A percentile compares a stretch with the other conserved stretches of the same genome.
Evolutionary conservation across 257 asterid genomes (phyloP).

Genomic region (Solanum peruvianum): DNA sequence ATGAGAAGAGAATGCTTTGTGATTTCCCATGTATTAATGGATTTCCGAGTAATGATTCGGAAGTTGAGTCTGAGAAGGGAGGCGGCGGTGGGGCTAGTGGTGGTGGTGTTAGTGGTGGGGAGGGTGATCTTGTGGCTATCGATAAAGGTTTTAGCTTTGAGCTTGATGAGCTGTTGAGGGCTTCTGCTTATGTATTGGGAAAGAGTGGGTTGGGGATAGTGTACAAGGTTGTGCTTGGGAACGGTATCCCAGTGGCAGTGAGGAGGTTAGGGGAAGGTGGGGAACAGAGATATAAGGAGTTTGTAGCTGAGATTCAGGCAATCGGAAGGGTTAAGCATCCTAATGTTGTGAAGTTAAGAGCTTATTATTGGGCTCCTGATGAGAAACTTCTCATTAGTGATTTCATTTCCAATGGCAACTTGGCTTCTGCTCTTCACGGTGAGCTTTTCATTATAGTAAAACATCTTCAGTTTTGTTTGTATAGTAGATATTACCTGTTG

Average conservation of each 20-base stretch:
- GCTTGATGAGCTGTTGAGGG: conserved; percentile 86
- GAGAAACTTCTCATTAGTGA: conserved; percentile 96
- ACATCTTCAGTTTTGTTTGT: background rate
- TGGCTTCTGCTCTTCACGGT: conserved; percentile 90
- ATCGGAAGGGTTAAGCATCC: conserved; percentile 89
- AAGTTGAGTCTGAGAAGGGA: conserved; percentile 73
- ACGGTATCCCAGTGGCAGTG: conserved; percentile 87
- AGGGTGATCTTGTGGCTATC: conserved; percentile 86
- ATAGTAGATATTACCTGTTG: background rate
- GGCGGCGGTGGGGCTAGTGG: conserved; percentile 26
- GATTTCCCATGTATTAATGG: conserved; percentile 45
- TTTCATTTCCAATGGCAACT: conserved; percentile 76
- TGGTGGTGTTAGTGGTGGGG: conserved; percentile 53
- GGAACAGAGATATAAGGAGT: conserved; percentile 85
- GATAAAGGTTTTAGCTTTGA: conserved; percentile 88
- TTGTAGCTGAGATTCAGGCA: conserved; percentile 79
- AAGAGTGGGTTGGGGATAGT: conserved; percentile 95
- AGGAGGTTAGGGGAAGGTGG: conserved; percentile 96
- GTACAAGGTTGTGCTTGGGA: conserved; percentile 90
- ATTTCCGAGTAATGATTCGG: conserved; percentile 49
- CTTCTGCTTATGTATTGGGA: conserved; percentile 93
- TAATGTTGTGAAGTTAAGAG: conserved; percentile 74
- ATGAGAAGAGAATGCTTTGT: conserved; percentile 32
- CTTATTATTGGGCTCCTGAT: conserved; percentile 93
- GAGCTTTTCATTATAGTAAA: conserved; percentile 1